phyloP scores from a whole-genome alignment of 2,329 filamentous ascomycete species.

The Diaporthe vexans region DNA sequence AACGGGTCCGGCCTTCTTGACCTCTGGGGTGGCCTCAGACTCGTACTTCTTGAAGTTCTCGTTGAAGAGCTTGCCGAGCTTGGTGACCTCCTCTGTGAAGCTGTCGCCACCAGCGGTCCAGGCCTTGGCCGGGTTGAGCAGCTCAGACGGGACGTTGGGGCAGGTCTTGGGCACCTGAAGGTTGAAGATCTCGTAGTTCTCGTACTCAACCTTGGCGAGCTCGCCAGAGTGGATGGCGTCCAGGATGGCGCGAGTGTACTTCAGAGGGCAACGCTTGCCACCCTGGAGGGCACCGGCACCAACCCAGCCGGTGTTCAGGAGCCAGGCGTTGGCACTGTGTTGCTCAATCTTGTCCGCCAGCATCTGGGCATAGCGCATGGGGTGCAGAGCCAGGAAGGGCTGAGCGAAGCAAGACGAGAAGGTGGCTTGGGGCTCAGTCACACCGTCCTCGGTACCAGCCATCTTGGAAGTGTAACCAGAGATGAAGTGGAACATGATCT shows the following conservation, averaged over 20 bases:
- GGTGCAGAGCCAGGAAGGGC: constrained; percentile 98
- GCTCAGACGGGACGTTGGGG: constrained; percentile 88
- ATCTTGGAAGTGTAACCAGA: constrained; percentile 99
- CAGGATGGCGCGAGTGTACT: constrained; percentile 98
- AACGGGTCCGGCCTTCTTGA: constrained; percentile 75
- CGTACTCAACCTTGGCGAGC: constrained; percentile 92
- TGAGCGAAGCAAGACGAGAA: constrained; percentile 99
- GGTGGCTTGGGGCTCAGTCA: constrained; percentile 97
- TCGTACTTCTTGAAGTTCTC: constrained; percentile 99
- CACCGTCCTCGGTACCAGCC: constrained; percentile 97
- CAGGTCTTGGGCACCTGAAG: constrained; percentile 94
- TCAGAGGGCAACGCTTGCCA: constrained; percentile 96
- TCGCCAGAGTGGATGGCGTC: constrained; percentile 98
- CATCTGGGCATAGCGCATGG: constrained; percentile 99
- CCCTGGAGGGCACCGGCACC: constrained; percentile 91
- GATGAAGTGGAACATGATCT: constrained; percentile 99
- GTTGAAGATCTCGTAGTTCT: constrained; percentile 97
- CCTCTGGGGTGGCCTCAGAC: constrained; percentile 84
- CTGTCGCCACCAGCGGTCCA: constrained; percentile 87
- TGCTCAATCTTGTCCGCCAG: constrained; percentile 96
- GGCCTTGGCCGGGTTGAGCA: constrained; percentile 93
- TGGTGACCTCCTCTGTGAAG: constrained; percentile 90
- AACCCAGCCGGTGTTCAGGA: constrained; percentile 98
- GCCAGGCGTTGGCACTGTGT: constrained; percentile 97
- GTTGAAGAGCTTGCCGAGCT: constrained; percentile 89